Percentiles rank a stretch among this genome's conserved stretches.
Conservation (phyloP, 2,329 filamentous ascomycete genomes). For the Xylaria sp. region DNA sequence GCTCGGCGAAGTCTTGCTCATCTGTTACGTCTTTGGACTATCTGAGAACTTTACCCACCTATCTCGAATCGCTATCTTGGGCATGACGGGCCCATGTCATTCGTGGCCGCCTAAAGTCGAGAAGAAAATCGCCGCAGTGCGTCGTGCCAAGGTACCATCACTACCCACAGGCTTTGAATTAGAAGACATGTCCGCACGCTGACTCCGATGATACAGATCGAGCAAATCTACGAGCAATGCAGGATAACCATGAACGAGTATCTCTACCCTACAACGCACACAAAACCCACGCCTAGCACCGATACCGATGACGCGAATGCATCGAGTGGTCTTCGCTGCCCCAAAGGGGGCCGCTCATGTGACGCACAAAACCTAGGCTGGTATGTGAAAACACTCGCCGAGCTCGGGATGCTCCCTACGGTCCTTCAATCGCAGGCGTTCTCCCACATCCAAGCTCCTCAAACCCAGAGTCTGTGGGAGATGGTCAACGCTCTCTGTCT, state of each 20-base stretch:
- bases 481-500: slow-evolving; percentile 57
- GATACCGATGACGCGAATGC: background rate
- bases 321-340: slow-evolving; percentile 59
- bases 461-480: slow-evolving; percentile 57
- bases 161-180: background rate
- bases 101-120: slow-evolving; percentile 61
- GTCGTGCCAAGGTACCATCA: slow-evolving; percentile 58
- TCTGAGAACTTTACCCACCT: slow-evolving; percentile 61
- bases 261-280: slow-evolving; percentile 43
- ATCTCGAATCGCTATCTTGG: slow-evolving; percentile 62
- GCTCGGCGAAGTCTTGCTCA: slow-evolving; percentile 62
- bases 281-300: background rate
- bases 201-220: slow-evolving; percentile 38
- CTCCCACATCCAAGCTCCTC: slow-evolving; percentile 39
- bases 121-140: slow-evolving; percentile 61
- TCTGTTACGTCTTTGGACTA: slow-evolving; percentile 64
- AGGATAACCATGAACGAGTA: slow-evolving; percentile 59
- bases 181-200: background rate
- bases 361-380: slow-evolving; percentile 66
- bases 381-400: slow-evolving; percentile 63
- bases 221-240: slow-evolving; percentile 62
- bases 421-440: slow-evolving; percentile 38
- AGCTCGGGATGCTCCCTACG: slow-evolving; percentile 57
- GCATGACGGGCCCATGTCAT: slow-evolving; percentile 57
- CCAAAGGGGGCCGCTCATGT: slow-evolving; percentile 61